phyloP scores from a whole-genome alignment of 1,139 yeast species.

The Scheffersomyces illinoinensis region DNA sequence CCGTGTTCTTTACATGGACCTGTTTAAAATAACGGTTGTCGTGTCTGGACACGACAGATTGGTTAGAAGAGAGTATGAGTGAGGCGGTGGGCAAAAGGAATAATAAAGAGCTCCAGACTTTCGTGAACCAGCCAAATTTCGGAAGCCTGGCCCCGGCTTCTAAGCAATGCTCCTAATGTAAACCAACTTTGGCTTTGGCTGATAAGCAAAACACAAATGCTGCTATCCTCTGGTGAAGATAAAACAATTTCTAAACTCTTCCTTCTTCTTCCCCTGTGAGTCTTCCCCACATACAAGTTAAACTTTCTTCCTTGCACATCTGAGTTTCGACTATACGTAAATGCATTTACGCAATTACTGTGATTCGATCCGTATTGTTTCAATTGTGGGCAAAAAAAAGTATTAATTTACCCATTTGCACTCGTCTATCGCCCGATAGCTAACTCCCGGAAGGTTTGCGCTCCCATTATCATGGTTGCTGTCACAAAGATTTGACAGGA shows the following conservation, averaged over 20 bases:
- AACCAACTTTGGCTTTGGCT: neutral
- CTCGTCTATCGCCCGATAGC: neutral
- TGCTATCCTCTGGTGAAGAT: neutral
- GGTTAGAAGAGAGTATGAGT: neutral
- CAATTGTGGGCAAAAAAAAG: neutral
- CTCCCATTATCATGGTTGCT: neutral
- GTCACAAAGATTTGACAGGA: neutral
- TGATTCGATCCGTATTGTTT: neutral
- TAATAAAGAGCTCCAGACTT: neutral
- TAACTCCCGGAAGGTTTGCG: neutral
- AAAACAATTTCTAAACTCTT: neutral
- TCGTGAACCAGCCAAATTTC: neutral
- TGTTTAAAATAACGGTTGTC: neutral
- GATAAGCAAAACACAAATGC: neutral
- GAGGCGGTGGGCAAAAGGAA: neutral
- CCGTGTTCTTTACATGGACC: neutral
- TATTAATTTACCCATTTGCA: neutral
- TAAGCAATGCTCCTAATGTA: neutral
- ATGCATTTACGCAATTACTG: neutral
- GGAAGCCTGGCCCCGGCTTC: neutral
- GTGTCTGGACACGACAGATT: neutral
- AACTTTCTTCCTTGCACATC: neutral
- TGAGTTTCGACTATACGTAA: neutral
- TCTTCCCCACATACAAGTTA: neutral
- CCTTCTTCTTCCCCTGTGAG: neutral